Evolutionary conservation across 257 asterid species (phyloP), one percentile per base, ranked within the genome.

Genomic region (Coffea eugenioides): DNA sequence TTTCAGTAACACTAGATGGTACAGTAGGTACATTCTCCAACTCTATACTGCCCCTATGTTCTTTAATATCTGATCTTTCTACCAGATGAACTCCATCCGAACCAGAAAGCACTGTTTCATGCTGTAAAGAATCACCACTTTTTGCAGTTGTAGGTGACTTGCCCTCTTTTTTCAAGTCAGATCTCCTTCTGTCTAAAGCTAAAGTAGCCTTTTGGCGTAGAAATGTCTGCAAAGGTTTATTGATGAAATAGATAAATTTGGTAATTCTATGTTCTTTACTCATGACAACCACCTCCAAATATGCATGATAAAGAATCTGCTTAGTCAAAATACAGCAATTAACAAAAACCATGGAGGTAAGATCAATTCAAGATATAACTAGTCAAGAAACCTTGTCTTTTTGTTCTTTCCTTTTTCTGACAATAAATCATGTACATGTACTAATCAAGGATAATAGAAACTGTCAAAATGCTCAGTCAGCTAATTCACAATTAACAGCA

Each of bases 131-230:
- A 82, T 88, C 84, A 67, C 61, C 80, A 52, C 81, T 57, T 57
- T 76, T 80, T 2, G 82, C 66, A 51, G 77, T 52, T 5, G 78
- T 52, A 62, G 88, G 84, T 65, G 62, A 78, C 21, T 77, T 74
- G 59, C 84, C 86, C 41, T 81, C 85, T 54, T 80, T 91, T 46
- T 79, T 86, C 59, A 69, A 64, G 45, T 80, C 85, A 31, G 79
- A 90, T 82, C 85, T 88, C 69, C 90, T 78, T 83, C 88, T 88
- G 78, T 86, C 92, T 79, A 75, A 80, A 39, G 89, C 90, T 85
- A 94, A 85, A 84, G 92, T 90, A 82, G 91, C 85, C 88, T 88
- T 94, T 81, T 94, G 98, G 77, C 97, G 97, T 77, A 94, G 88
- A 86, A 92, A 92, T 48, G 98, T 94, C 98, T 94, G 68, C 20